These are phyloP conservation scores for Sambucus nigra DNA, from an alignment of 129 eudicot species.

Conservation along the genomic window DNA sequence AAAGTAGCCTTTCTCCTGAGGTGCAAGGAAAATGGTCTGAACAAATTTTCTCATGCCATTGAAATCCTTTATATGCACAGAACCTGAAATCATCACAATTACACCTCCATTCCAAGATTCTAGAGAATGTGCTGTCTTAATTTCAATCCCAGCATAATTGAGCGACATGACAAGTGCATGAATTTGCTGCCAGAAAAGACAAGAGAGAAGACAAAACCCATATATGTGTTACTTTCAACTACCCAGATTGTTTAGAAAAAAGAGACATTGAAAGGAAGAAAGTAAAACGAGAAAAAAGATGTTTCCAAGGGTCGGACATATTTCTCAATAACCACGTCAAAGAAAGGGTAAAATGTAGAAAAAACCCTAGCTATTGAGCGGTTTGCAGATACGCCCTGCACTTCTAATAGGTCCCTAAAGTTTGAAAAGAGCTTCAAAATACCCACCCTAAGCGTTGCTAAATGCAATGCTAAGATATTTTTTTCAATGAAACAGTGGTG, in stretches of 20 bases:
- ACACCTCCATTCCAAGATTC: constrained; percentile 81
- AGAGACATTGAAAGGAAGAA: background rate
- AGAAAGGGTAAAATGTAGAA: too few species aligned
- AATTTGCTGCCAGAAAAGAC: constrained; percentile 51
- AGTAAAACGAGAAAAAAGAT: background rate
- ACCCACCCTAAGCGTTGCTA: too few species aligned
- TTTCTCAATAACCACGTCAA: too few species aligned
- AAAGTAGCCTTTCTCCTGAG: constrained; percentile 73
- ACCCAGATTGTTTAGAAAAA: background rate
- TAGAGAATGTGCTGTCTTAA: constrained; percentile 54
- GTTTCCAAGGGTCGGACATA: too few species aligned
- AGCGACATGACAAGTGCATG: constrained; percentile 65
- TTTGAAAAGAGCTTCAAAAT: too few species aligned
- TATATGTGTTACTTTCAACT: background rate
- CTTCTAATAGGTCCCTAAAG: too few species aligned
- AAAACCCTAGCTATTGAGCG: too few species aligned
- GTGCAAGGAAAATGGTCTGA: constrained; percentile 74
- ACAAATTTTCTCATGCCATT: constrained; percentile 48
- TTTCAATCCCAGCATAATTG: constrained; percentile 54
- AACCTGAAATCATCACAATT: constrained; percentile 62
- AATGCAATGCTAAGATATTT: too few species aligned
- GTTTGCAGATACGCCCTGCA: too few species aligned
- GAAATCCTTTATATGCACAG: constrained; percentile 39
- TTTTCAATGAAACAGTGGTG: too few species aligned
- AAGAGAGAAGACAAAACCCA: constrained; percentile 1